Conservation (phyloP, 2,329 filamentous ascomycete species). For the Aspergillus sp. region DNA sequence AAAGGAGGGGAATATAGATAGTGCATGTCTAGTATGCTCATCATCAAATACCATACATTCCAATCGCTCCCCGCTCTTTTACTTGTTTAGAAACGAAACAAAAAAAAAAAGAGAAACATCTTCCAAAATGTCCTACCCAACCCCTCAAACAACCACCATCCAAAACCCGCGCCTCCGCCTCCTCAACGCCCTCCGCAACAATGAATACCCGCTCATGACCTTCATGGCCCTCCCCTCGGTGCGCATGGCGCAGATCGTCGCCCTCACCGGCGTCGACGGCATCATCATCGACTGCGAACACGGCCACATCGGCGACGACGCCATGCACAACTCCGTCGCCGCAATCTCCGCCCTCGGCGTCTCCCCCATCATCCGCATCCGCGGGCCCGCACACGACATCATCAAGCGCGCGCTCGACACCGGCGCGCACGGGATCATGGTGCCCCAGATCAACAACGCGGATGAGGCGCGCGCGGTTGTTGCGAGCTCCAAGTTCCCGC, state of each 20-base stretch:
- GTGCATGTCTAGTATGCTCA: too few species aligned
- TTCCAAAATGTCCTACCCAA: conserved; percentile 29
- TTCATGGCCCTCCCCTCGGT: conserved; percentile 56
- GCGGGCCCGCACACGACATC: conserved; percentile 27
- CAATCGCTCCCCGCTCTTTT: not conserved
- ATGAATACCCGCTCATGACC: conserved; percentile 52
- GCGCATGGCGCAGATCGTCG: conserved; percentile 58
- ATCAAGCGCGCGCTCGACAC: conserved; percentile 33
- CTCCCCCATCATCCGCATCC: conserved; percentile 30
- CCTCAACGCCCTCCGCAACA: conserved; percentile 49
- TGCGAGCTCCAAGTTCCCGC: conserved; percentile 33
- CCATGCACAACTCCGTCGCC: conserved; percentile 34
- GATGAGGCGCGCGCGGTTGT: conserved; percentile 44
- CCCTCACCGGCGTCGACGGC: conserved; percentile 65
- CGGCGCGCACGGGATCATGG: conserved; percentile 56
- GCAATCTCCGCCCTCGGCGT: conserved; percentile 32
- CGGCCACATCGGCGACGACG: conserved; percentile 34
- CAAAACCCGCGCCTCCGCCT: conserved; percentile 26
- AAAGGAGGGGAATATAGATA: too few species aligned
- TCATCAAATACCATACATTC: not conserved
- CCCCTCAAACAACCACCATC: conserved; percentile 33
- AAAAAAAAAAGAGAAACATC: not conserved
- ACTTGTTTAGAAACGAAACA: not conserved
- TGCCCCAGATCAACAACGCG: conserved; percentile 53
- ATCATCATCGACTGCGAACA: conserved; percentile 57